Conservation (phyloP, 1,139 yeast genomes). For the Nakaseomyces sp. region DNA sequence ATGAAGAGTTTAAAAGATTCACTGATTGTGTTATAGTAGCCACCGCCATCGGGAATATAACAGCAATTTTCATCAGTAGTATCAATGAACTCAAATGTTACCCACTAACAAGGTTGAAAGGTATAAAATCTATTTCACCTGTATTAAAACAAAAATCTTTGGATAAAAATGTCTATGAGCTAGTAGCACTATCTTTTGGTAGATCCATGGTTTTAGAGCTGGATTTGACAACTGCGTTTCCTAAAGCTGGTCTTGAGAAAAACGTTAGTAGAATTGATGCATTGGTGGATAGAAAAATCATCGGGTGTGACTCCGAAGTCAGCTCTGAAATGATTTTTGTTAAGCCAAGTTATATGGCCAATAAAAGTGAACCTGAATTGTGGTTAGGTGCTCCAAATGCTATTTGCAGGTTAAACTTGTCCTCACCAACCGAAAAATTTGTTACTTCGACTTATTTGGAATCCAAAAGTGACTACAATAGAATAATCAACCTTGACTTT, state of each 20-base stretch:
- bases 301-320: slow-evolving; percentile 1
- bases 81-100: slow-evolving; percentile 12
- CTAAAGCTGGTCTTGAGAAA: background rate
- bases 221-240: background rate
- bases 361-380: background rate
- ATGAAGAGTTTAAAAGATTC: slow-evolving; percentile 9
- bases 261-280: background rate
- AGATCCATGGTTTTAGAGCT: background rate
- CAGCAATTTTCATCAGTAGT: slow-evolving; percentile 4
- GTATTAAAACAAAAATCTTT: background rate
- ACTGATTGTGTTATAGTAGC: slow-evolving; percentile 16
- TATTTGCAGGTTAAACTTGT: background rate
- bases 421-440: background rate
- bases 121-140: slow-evolving; percentile 16
- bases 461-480: background rate
- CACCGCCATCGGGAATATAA: slow-evolving; percentile 20
- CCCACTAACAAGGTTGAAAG: slow-evolving; percentile 25
- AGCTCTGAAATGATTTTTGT: background rate
- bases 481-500: background rate
- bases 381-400: slow-evolving; percentile 1
- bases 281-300: background rate
- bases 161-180: background rate
- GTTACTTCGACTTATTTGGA: background rate
- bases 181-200: background rate
- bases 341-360: background rate